Evolutionary conservation across 2,329 filamentous ascomycete species (phyloP).

Genomic region (Acrodontium crateriforme): DNA sequence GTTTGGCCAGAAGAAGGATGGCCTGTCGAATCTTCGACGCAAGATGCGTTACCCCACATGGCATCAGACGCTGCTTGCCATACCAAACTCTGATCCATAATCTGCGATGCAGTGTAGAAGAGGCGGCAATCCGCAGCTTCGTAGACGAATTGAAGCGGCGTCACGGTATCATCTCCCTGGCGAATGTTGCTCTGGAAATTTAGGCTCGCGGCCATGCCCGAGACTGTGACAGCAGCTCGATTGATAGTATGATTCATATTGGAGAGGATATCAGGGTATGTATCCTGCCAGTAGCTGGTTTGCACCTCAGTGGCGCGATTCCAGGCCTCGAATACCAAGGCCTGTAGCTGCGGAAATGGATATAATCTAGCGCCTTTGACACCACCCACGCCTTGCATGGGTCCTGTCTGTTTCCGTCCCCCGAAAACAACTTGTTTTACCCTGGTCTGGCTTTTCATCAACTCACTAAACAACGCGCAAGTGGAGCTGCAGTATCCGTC

Average conservation of each 20-base stretch:
- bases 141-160: slow-evolving; percentile 28
- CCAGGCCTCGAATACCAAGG: too few species aligned
- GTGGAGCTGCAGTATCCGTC: slow-evolving; percentile 31
- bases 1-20: slow-evolving; percentile 9
- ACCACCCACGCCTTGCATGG: slow-evolving; percentile 30
- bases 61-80: slow-evolving; percentile 26
- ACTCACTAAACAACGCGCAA: slow-evolving; percentile 28
- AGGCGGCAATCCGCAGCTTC: slow-evolving; percentile 28
- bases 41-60: slow-evolving; percentile 17
- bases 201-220: slow-evolving; percentile 19
- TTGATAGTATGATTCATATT: slow-evolving; percentile 3
- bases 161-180: slow-evolving; percentile 14
- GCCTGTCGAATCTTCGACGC: slow-evolving; percentile 10
- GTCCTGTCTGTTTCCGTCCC: slow-evolving; percentile 24
- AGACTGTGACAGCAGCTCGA: background rate
- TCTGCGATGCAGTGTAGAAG: slow-evolving; percentile 26
- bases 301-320: too few species aligned
- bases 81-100: slow-evolving; percentile 22
- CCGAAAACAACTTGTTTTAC: slow-evolving; percentile 27
- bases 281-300: too few species aligned
- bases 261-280: too few species aligned
- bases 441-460: slow-evolving; percentile 27
- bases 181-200: slow-evolving; percentile 25
- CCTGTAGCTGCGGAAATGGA: too few species aligned
- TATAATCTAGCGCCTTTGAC: slow-evolving; percentile 29